A percentile compares a stretch with the other conserved stretches of the same genome.
phyloP scores from a whole-genome alignment of 352 stramenopile genomes.

The Phytophthora melonis region DNA sequence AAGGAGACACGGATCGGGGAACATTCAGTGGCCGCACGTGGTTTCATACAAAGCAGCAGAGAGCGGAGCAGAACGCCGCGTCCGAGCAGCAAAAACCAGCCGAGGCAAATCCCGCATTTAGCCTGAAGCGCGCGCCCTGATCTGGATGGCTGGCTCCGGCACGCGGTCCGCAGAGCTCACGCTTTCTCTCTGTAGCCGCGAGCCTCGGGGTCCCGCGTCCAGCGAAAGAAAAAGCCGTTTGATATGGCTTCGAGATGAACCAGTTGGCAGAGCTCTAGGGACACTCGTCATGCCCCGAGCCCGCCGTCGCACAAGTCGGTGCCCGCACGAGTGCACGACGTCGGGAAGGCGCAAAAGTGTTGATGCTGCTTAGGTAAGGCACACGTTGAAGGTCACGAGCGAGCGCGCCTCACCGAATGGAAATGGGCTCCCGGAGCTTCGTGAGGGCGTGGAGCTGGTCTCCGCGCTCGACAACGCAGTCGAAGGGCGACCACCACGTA shows the following conservation, averaged over 20 bases:
- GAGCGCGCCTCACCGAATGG: background rate
- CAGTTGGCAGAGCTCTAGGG: conserved; percentile 16
- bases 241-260: conserved; percentile 20
- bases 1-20: conserved; percentile 33
- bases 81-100: conserved; percentile 30
- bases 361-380: background rate
- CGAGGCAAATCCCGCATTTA: conserved; percentile 35
- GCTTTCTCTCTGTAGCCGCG: background rate
- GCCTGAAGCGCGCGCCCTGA: conserved; percentile 19
- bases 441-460: conserved; percentile 59
- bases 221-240: too few relatives aligned
- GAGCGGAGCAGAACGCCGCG: conserved; percentile 26
- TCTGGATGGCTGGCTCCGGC: conserved; percentile 25
- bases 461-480: conserved; percentile 43
- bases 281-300: conserved; percentile 7
- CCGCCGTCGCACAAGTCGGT: conserved; percentile 2
- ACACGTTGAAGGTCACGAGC: background rate
- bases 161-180: background rate
- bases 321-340: conserved; percentile 24
- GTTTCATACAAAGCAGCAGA: conserved; percentile 30
- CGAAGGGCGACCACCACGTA: conserved; percentile 51
- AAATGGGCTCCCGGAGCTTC: conserved; percentile 29
- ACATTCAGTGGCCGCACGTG: conserved; percentile 28
- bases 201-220: too few relatives aligned
- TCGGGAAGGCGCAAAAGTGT: conserved; percentile 7